Evolutionary conservation across 768 basidiomycete genomes (phyloP), one percentile per base, ranked within the genome.

Genomic region (Tylopilus plumbeoviolaceoides): DNA sequence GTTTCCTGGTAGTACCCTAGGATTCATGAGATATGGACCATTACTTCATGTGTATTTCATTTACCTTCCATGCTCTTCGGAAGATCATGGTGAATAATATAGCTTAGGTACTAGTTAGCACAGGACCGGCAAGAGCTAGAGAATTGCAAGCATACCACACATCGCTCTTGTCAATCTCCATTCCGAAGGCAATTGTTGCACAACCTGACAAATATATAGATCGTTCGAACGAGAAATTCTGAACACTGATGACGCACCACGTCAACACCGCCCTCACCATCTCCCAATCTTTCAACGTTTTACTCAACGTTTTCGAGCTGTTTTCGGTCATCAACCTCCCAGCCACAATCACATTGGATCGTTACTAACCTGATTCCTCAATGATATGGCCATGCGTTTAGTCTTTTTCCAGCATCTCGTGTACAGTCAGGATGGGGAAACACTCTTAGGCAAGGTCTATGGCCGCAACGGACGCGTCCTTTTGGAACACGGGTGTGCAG

Each of bases 1-100:
- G 89, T 91, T 68, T 92, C 91, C 66, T 92, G 91, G 65, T 93
- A 93, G 65, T 85, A 93, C 0, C 89, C 90, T 89, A 44, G 11
- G 17, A 36, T 9, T 27, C 11, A 18, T 67, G 38, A 54, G 44
- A 54, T 17, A 44, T 20, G 1, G 10, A 14, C 6, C n/a, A 46
- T 20, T 0, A 43, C 21, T 47, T 3, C 17, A 5, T 27, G 10
- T 17, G 55, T 33, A 11, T 12, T 7, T 8, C 15, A 30, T 68
- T 56, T 35, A 84, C 89, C 88, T 78, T 92, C 90, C 52, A 91
- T 82, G 51, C 88, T 90, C 63, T 87, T 89, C 0, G 89, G 88
- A 17, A 91, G 67, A 66, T 91, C 89, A 56, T 81, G 91, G 61
- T 92, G 90, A 39, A 92, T 82, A 40, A 91, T 80, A 59, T 89